These are phyloP conservation scores for Pseudocercospora fuligena DNA, from an alignment of 2,329 filamentous ascomycete genomes.

Conservation along the genomic window DNA sequence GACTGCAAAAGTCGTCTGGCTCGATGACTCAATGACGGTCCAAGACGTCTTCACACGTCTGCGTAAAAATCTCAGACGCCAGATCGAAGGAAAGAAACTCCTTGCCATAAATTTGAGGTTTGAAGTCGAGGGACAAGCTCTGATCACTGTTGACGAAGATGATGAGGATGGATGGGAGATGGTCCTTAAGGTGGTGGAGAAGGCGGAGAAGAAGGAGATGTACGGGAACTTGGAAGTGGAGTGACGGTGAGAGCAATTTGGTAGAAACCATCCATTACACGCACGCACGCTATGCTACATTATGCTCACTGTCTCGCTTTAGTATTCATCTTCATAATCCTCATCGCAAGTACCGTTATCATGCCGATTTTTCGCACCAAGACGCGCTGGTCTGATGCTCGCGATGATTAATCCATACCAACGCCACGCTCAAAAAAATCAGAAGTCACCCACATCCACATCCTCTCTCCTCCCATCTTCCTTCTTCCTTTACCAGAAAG, in stretches of 20 bases:
- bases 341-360: not conserved
- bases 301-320: not conserved
- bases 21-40: conserved; percentile 1
- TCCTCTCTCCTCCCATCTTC: not conserved
- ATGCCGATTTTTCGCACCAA: not conserved
- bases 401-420: conserved; percentile 1
- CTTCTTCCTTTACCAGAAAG: conserved; percentile 74
- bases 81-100: not conserved
- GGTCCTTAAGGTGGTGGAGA: not conserved
- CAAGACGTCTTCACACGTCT: not conserved
- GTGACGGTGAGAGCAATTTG: too few species aligned
- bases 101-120: not conserved
- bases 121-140: not conserved
- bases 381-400: not conserved
- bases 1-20: conserved; percentile 4
- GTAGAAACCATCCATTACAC: not conserved
- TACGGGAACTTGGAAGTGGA: not conserved
- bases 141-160: conserved; percentile 13
- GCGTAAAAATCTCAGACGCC: not conserved
- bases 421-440: conserved; percentile 7
- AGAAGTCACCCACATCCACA: not conserved
- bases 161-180: conserved; percentile 15
- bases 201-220: not conserved
- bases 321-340: not conserved
- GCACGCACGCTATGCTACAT: not conserved